Percentiles rank a stretch among this genome's conserved stretches.
Evolutionary conservation across 23 red algal species (phyloP).

Genomic region (Cyanidioschyzon merolae): DNA sequence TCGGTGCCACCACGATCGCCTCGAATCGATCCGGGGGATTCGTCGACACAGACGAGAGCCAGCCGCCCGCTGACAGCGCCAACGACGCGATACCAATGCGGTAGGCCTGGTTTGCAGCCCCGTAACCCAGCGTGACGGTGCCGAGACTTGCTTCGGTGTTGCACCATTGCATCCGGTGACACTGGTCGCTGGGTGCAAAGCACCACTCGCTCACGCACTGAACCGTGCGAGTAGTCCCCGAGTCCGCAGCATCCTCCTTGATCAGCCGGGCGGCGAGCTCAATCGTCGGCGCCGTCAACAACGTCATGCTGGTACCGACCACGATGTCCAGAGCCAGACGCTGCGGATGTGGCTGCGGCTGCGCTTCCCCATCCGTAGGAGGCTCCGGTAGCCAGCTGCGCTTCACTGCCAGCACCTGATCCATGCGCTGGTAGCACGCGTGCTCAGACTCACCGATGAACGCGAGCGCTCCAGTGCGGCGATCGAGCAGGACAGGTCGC

Average conservation of each 20-base stretch:
- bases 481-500: background rate
- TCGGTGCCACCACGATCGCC: background rate
- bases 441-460: no score
- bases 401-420: background rate
- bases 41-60: background rate
- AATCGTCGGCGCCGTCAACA: background rate
- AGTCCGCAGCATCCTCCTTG: background rate
- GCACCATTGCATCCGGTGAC: no score
- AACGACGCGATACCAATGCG: background rate
- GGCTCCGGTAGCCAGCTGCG: background rate
- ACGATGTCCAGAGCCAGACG: background rate
- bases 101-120: background rate
- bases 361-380: no score
- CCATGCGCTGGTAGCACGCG: no score
- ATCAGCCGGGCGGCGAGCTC: background rate
- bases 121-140: no score
- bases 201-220: no score
- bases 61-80: background rate
- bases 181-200: no score
- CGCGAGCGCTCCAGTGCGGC: no score
- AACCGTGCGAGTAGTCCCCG: no score
- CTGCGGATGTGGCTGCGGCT: no score
- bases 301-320: background rate
- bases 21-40: conserved; percentile 6
- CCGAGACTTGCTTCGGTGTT: no score